Percentiles rank a stretch among this genome's conserved stretches.
Evolutionary conservation across 805 yeast species (phyloP).

Genomic region (Saturnispora sanitii): DNA sequence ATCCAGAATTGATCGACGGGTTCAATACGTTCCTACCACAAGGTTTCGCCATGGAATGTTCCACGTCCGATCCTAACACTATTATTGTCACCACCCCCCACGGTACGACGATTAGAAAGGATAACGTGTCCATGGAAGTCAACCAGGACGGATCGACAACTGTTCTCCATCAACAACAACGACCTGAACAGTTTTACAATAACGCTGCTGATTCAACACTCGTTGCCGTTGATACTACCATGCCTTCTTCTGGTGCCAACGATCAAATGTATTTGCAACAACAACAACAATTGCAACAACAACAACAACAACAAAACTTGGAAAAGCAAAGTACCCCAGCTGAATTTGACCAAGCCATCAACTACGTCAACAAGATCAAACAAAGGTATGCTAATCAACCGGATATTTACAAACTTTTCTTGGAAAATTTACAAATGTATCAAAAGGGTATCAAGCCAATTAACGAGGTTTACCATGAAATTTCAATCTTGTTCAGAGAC

Average conservation of each 20-base stretch:
- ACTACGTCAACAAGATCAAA: conserved; percentile 92
- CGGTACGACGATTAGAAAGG: conserved; percentile 74
- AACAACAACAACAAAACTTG: conserved; percentile 15
- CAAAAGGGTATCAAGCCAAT: conserved; percentile 95
- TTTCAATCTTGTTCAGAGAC: conserved; percentile 75
- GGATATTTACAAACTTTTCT: conserved; percentile 86
- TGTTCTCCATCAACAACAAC: conserved; percentile 18
- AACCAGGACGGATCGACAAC: conserved; percentile 1
- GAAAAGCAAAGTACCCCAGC: conserved; percentile 51
- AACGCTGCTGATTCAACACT: neutral
- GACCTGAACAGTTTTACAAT: neutral
- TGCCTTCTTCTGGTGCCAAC: too few species aligned
- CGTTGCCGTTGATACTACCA: too few species aligned
- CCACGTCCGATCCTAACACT: conserved; percentile 86
- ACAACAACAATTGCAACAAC: conserved; percentile 15
- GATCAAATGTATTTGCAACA: conserved; percentile 7
- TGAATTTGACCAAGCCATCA: conserved; percentile 94
- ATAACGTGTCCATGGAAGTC: conserved; percentile 26
- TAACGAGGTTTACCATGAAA: conserved; percentile 90
- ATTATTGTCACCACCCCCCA: conserved; percentile 92
- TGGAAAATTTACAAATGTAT: conserved; percentile 92
- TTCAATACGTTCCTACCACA: conserved; percentile 96
- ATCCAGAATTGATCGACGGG: conserved; percentile 89
- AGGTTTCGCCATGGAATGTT: conserved; percentile 89
- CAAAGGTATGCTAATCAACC: conserved; percentile 90